phyloP scores from a whole-genome alignment of 2,329 filamentous ascomycete genomes.

The Fusarium cicatricum region DNA sequence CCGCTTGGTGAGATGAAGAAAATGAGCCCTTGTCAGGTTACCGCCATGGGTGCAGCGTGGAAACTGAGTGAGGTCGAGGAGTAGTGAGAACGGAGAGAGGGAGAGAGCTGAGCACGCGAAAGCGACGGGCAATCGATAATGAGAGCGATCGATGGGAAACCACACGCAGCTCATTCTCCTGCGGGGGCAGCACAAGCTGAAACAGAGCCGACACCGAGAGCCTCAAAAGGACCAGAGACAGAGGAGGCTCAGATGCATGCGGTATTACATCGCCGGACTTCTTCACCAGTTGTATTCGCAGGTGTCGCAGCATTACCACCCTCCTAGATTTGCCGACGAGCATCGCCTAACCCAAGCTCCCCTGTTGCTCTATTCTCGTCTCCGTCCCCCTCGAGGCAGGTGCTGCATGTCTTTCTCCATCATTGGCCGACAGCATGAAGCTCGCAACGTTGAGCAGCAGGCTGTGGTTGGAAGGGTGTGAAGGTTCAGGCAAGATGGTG shows the following conservation, averaged over 20 bases:
- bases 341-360: conserved; percentile 20
- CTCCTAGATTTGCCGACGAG: conserved; percentile 22
- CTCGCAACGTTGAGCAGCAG: conserved; percentile 29
- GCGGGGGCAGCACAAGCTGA: conserved; percentile 19
- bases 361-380: conserved; percentile 29
- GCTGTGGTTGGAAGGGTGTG: conserved; percentile 13
- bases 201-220: conserved; percentile 16
- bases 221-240: conserved; percentile 30
- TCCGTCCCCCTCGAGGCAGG: conserved; percentile 5
- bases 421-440: conserved; percentile 25
- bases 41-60: conserved; percentile 28
- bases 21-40: conserved; percentile 28
- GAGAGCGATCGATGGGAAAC: conserved; percentile 11
- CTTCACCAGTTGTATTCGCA: conserved; percentile 17
- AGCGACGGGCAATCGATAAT: neutral
- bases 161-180: conserved; percentile 15
- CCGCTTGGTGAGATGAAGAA: conserved; percentile 18
- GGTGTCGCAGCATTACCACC: conserved; percentile 13
- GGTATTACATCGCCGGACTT: conserved; percentile 13
- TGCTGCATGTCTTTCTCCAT: conserved; percentile 10
- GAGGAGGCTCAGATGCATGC: conserved; percentile 24
- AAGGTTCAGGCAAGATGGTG: conserved; percentile 33
- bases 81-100: conserved; percentile 16
- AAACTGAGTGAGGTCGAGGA: conserved; percentile 11
- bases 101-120: neutral